Base-by-base conservation (phyloP, 441 rosid genomes). In the Brassica balearica region DNA sequence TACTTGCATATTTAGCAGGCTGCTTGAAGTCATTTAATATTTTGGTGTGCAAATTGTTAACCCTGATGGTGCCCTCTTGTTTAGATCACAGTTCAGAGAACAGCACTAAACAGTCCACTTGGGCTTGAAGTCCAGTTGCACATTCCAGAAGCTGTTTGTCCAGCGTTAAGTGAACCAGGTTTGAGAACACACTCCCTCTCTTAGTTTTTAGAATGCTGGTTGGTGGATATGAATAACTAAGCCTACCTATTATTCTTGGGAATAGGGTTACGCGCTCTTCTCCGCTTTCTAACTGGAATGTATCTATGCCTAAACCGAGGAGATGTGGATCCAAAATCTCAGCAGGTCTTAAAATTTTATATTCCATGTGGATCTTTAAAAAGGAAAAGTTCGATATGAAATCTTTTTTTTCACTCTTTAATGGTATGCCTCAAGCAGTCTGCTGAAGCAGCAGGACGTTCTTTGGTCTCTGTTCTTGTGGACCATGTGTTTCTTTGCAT, bases 121-220 rank as follows among this genome's bases (percentile, higher is more conserved):
- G 99, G 98, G 59, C 97, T 96, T 82, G 99, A 94, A 89, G 99
- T 94, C 83, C 98, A 96, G 74, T 82, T 94, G 67, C 97, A 96
- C 85, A 85, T 94, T 71, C 89, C 97, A 59, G 98, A 94, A 87
- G 97, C 98, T 61, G 90, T 96, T 77, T 94, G 98, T 83, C 99
- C 99, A 72, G 96, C 99, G 61, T 82, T 96, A 82, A 96, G 98
- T 84, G 99, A 96, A 83, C 99, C 99, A 76, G 99, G 99, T 96
- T 83, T 68, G 58, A 71, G 62, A 9, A 22, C 53, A 36, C 70
- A 70, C 41, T 68, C 73, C 74, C 43, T 65, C 74, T 72, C 68
- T 51, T 66, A 59, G 73, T 23, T 74, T 65, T 58, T 67, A 12
- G 55, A 53, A 51, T 20, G 23, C 70, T 62, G 53, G 25, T 73